phyloP scores from a whole-genome alignment of 1,139 yeast genomes.

The Debaryomycetaceae sp. region DNA sequence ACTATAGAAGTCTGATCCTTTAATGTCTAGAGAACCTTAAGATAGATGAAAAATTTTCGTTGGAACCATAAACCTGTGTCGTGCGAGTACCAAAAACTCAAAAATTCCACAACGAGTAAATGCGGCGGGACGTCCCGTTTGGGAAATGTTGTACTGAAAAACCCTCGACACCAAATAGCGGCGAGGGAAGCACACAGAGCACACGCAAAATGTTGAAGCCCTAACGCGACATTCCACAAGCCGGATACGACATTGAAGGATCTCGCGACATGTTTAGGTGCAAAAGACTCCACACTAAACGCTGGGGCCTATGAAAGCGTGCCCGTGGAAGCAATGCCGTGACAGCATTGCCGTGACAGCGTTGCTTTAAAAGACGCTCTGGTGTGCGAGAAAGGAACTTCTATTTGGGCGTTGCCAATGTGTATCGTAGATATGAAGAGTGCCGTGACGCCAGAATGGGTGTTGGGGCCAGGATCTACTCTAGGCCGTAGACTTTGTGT shows the following conservation, averaged over 20 bases:
- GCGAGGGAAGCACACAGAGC: background rate
- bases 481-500: slow-evolving; percentile 20
- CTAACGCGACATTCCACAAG: background rate
- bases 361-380: too few relatives aligned
- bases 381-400: too few relatives aligned
- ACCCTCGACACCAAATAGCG: background rate
- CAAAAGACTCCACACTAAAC: slow-evolving; percentile 12
- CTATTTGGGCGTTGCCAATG: too few relatives aligned
- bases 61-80: background rate
- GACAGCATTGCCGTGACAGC: too few relatives aligned
- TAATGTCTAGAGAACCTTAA: background rate
- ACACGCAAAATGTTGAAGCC: background rate
- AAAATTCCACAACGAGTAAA: background rate
- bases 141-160: background rate
- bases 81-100: background rate
- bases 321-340: too few relatives aligned
- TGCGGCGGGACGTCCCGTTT: background rate
- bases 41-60: background rate
- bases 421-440: too few relatives aligned
- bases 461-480: slow-evolving; percentile 6
- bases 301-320: slow-evolving; percentile 15
- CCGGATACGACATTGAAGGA: background rate
- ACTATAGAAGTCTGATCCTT: slow-evolving; percentile 4
- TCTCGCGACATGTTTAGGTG: background rate
- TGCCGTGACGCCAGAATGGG: too few relatives aligned